phyloP scores from a whole-genome alignment of 192 early-diverging fungal species.

The Polychytrium aggregatum region DNA sequence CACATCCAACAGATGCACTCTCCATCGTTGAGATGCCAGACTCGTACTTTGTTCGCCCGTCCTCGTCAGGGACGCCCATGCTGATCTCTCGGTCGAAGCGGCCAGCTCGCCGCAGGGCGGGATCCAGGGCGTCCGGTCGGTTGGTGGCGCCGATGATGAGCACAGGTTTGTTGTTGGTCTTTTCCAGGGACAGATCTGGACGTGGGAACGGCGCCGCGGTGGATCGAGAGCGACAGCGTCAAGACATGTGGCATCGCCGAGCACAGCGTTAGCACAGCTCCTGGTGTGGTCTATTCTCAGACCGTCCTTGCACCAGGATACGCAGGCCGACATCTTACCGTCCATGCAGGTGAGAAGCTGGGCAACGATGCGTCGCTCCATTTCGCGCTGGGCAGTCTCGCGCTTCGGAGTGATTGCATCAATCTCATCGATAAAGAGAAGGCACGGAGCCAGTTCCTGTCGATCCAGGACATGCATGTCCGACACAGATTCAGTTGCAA shows the following conservation, averaged over 20 bases:
- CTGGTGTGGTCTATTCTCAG: too few relatives aligned
- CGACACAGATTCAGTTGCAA: too few relatives aligned
- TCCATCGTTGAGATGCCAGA: too few relatives aligned
- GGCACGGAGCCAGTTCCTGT: conserved; percentile 64
- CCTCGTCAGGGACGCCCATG: conserved; percentile 84
- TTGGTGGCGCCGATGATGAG: conserved; percentile 89
- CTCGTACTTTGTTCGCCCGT: conserved; percentile 63
- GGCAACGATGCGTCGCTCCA: conserved; percentile 93
- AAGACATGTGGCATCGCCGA: too few relatives aligned
- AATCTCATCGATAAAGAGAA: conserved; percentile 97
- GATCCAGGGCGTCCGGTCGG: conserved; percentile 74
- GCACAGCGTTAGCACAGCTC: too few relatives aligned
- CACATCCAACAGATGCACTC: conserved; percentile 11
- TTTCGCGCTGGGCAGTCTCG: conserved; percentile 85
- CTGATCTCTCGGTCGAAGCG: conserved; percentile 81
- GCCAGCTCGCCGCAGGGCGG: conserved; percentile 71
- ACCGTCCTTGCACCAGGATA: too few relatives aligned
- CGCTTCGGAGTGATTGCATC: conserved; percentile 92
- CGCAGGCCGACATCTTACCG: conserved; percentile 39
- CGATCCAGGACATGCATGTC: background rate
- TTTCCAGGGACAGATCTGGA: conserved; percentile 80
- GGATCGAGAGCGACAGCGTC: too few relatives aligned
- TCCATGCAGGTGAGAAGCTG: conserved; percentile 95
- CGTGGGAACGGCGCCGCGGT: too few relatives aligned
- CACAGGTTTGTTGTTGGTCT: conserved; percentile 74